phyloP scores from a whole-genome alignment of 208 protist genomes.

The Trypanosoma lewisi region DNA sequence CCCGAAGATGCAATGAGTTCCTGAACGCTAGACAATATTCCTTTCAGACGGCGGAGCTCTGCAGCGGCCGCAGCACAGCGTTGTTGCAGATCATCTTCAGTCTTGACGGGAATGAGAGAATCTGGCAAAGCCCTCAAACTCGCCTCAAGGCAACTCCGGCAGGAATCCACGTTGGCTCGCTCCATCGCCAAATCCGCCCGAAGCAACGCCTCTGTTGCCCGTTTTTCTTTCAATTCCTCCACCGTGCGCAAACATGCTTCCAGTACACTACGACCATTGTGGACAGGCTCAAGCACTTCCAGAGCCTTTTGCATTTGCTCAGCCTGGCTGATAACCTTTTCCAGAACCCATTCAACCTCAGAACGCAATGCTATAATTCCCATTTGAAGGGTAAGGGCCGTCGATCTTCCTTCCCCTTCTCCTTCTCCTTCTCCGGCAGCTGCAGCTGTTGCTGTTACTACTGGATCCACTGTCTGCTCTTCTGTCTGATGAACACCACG shows the following conservation, averaged over 20 bases:
- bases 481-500: background rate
- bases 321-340: conserved; percentile 3
- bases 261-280: conserved; percentile 7
- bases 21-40: background rate
- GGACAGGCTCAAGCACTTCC: conserved; percentile 14
- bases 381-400: background rate
- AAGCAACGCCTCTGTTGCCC: background rate
- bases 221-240: conserved; percentile 8
- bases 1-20: background rate
- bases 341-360: conserved; percentile 10
- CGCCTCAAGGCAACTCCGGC: background rate
- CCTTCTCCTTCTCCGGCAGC: too few relatives aligned
- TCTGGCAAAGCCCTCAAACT: conserved; percentile 3
- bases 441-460: background rate
- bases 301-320: conserved; percentile 8
- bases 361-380: conserved; percentile 1
- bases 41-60: conserved; percentile 5
- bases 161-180: background rate
- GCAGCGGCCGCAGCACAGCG: background rate
- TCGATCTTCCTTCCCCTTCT: background rate
- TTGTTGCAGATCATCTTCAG: conserved; percentile 1
- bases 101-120: background rate
- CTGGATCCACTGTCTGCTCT: background rate
- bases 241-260: conserved; percentile 12
- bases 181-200: background rate